Evolutionary conservation across 768 basidiomycete species (phyloP).

Genomic region (Daedaleopsis nitida): DNA sequence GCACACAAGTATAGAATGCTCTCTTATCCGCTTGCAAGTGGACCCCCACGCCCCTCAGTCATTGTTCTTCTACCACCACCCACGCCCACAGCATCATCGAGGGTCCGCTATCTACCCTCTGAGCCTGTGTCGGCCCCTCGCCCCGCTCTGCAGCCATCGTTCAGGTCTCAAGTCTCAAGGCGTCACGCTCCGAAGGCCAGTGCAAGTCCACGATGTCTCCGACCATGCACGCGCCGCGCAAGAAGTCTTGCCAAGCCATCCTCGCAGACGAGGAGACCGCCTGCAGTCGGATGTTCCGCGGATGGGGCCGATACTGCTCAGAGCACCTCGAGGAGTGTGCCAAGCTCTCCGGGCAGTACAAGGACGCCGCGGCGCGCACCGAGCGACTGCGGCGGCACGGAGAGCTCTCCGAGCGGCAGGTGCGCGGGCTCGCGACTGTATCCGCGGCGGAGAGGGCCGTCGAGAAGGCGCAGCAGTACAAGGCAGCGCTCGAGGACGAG

Average conservation of each 20-base stretch:
- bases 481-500: not conserved
- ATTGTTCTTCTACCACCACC: not conserved
- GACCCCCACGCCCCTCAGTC: not conserved
- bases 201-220: not conserved
- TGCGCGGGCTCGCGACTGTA: not conserved
- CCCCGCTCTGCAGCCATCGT: no score
- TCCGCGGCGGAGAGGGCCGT: not conserved
- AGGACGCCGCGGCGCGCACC: constrained; percentile 1
- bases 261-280: constrained; percentile 2
- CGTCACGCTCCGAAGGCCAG: not conserved
- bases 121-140: not conserved
- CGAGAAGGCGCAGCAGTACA: not conserved
- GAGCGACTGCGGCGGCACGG: constrained; percentile 7
- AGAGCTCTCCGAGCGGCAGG: not conserved
- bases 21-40: not conserved
- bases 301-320: constrained; percentile 4
- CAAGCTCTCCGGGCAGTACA: not conserved
- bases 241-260: constrained; percentile 4
- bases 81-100: not conserved
- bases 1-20: not conserved
- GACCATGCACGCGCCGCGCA: constrained; percentile 3
- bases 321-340: constrained; percentile 4
- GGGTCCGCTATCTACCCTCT: not conserved
- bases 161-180: not conserved
- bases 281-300: constrained; percentile 3